Base-by-base conservation (phyloP, 306 rosid species). In the Erythrophleum fordii region DNA sequence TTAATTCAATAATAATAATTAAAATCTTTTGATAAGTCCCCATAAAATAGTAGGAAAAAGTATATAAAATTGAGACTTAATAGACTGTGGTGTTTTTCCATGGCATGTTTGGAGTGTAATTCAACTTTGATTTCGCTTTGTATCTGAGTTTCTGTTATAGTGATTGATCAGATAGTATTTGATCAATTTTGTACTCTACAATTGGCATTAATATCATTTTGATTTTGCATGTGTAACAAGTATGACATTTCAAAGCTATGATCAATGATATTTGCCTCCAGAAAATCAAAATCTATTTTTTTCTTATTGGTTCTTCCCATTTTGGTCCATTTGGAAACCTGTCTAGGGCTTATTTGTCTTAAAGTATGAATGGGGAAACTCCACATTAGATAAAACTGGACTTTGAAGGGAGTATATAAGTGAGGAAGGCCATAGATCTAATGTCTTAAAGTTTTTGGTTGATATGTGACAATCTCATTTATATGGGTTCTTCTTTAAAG, bases 41-140 rank as follows among this genome's bases (percentile, higher is more conserved):
- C n/a, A 31, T 31, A 31, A 31, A 31, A 31, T 31, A 31, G 34
- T 31, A 4, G 34, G 34, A n/a, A n/a, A n/a, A n/a, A n/a, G n/a
- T n/a, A n/a, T n/a, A n/a, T n/a, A n/a, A n/a, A n/a, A n/a, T n/a
- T n/a, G n/a, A n/a, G n/a, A n/a, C n/a, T n/a, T n/a, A n/a, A n/a
- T n/a, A n/a, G n/a, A n/a, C n/a, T n/a, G 4, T 31, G 34, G 34
- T 35, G 44, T 72, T 29, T 59, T 8, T 80, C 73, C 8, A 6
- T 37, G 62, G 31, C 23, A 17, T 72, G 73, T 49, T 1, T 72
- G 37, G 25, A 58, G 26, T 72, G 45, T n/a, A 17, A 17, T 35
- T 22, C 72, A 31, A 46, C 29, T 71, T 79, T 45, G 61, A 31
- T 72, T 60, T 80, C 64, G 1, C 64, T 60, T 45, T 60, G 23